Evolutionary conservation across 1,284 basidiomycete genomes (phyloP), one percentile per base, ranked within the genome.

Genomic region (Leccinum subrobustum): DNA sequence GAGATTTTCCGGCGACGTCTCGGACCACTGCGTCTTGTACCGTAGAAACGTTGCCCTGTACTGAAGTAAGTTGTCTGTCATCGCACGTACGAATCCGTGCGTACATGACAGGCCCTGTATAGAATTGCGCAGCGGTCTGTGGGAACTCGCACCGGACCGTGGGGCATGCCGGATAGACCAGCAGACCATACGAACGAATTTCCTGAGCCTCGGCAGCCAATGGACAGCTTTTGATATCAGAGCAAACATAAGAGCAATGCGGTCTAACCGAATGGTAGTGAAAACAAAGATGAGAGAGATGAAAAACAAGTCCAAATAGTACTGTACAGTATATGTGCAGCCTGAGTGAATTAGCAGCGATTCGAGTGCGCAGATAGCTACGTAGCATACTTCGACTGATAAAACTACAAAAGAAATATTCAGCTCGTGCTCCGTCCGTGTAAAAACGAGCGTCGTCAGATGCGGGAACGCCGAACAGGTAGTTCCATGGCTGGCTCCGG

Each of bases 401-500:
- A 18, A 23, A 56, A 35, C n/a, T 47, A 56, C 37, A 3, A 27
- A 31, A 39, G 44, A 4, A 23, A 16, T 7, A n/a, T 9, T 42
- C 9, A 11, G 44, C 18, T 18, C n/a, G 37, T 39, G 37, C 42
- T 20, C 42, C 9, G 18, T 20, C 5, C 18, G 11, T 20, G n/a
- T 20, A 35, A 8, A 35, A 8, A 27, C 1, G 8, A 52, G 4
- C 18, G 52, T 18, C 4, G 25, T 56, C 25, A 54, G 9, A 52
- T 20, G 6, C 58, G 53, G 9, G 48, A n/a, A 51, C 39, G 61
- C 35, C 67, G 68, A 4, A 60, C 57, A 39, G 71, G 68, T 1
- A 73, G 51, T 47, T 73, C 73, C 74, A 73, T 75, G 4, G 64
- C 65, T 44, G 74, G 74, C 48, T 76, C 66, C 18, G 72, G 72